Conservation (phyloP, 345 rosid species). For the Reutealis trisperma region DNA sequence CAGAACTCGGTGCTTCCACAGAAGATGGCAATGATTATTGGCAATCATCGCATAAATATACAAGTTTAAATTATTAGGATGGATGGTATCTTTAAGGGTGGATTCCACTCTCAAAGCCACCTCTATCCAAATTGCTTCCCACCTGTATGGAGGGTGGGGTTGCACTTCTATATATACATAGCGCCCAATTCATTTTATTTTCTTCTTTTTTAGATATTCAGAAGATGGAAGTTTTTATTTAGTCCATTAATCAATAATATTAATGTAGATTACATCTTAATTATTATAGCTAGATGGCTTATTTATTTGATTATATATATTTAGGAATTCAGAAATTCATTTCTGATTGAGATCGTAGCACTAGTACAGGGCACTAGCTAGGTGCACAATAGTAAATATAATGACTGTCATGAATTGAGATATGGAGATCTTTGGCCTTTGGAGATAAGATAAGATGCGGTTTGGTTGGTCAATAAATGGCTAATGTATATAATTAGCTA, state of each 20-base stretch:
- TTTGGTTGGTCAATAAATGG: background rate
- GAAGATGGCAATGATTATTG: slow-evolving; percentile 4
- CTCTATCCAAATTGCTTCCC: slow-evolving; percentile 6
- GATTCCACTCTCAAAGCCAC: slow-evolving; percentile 12
- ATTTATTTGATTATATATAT: background rate
- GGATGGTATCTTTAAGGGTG: slow-evolving; percentile 6
- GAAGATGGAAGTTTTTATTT: background rate
- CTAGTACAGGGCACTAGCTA: background rate
- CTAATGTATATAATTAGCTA: background rate
- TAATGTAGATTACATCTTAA: background rate
- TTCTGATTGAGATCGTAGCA: slow-evolving; percentile 6
- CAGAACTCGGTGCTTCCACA: background rate
- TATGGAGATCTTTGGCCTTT: background rate
- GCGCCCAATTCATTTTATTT: background rate
- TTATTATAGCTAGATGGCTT: background rate
- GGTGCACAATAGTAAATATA: too few relatives aligned
- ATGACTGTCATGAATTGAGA: background rate
- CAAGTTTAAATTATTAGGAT: background rate
- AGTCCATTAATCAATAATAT: background rate
- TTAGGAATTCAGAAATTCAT: background rate
- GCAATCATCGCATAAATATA: background rate
- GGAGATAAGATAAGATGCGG: slow-evolving; percentile 14
- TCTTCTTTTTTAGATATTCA: background rate
- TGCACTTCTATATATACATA: background rate
- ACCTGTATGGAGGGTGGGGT: slow-evolving; percentile 13